These are phyloP conservation scores for Hirsutella rhossiliensis DNA, from an alignment of 2,329 filamentous ascomycete species.

Conservation along the genomic window DNA sequence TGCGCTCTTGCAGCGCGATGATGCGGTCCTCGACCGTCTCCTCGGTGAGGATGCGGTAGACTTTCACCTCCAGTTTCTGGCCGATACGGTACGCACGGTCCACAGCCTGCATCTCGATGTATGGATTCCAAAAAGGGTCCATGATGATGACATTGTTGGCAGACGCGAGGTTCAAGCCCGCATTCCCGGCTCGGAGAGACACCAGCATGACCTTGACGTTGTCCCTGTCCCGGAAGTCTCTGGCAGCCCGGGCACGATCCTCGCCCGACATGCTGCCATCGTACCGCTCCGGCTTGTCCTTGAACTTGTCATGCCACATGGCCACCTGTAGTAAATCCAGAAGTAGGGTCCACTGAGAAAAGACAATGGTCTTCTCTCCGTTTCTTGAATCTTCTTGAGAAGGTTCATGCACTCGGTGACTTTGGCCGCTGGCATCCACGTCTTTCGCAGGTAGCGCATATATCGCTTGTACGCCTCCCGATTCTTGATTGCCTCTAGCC, in stretches of 20 bases:
- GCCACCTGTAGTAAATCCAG: constrained; percentile 64
- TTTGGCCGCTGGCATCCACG: constrained; percentile 70
- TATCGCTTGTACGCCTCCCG: constrained; percentile 56
- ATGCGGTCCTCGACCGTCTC: constrained; percentile 85
- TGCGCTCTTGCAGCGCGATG: constrained; percentile 63
- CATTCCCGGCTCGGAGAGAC: constrained; percentile 68
- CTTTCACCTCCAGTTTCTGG: constrained; percentile 59
- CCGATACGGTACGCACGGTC: constrained; percentile 85
- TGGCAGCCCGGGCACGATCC: constrained; percentile 57
- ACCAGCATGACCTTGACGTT: constrained; percentile 67
- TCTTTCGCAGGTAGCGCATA: constrained; percentile 52
- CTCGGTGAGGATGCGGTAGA: constrained; percentile 68
- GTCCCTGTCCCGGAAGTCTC: constrained; percentile 51
- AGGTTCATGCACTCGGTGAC: constrained; percentile 69
- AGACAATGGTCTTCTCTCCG: constrained; percentile 61
- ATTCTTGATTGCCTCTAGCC: constrained; percentile 53
- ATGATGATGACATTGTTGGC: constrained; percentile 82
- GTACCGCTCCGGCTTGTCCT: constrained; percentile 55
- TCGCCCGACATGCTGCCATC: constrained; percentile 68
- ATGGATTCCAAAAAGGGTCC: constrained; percentile 92
- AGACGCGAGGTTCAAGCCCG: constrained; percentile 73
- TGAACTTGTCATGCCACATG: constrained; percentile 47
- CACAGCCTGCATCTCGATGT: constrained; percentile 83
- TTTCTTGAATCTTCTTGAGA: constrained; percentile 51
- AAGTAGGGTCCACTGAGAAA: constrained; percentile 69